Conservation (phyloP, 176 grass and related monocot genomes). For the Cocos nucifera region DNA sequence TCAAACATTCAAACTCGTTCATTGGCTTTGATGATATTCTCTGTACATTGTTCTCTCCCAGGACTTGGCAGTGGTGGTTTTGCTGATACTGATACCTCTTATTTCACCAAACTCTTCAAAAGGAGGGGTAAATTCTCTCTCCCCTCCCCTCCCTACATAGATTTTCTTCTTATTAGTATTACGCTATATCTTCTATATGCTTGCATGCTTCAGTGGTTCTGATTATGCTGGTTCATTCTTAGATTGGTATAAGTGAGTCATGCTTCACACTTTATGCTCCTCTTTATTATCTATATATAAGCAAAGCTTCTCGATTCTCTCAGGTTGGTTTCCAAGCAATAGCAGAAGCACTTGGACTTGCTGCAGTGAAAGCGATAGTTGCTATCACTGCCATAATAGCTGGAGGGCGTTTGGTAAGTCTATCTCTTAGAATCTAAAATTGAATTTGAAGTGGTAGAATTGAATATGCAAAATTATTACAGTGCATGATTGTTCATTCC, state of each 20-base stretch:
- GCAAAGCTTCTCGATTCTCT: not conserved
- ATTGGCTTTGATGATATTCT: conserved; percentile 20
- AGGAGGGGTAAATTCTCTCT: conserved; percentile 78
- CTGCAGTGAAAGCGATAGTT: conserved; percentile 92
- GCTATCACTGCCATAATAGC: conserved; percentile 96
- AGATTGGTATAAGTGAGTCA: too few species aligned
- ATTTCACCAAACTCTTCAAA: conserved; percentile 97
- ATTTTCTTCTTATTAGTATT: not conserved
- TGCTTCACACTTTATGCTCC: too few species aligned
- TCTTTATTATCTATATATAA: too few species aligned
- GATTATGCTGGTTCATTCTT: too few species aligned
- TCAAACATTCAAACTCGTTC: too few species aligned
- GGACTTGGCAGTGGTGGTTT: conserved; percentile 96
- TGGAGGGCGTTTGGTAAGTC: conserved; percentile 86
- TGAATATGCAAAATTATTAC: too few species aligned
- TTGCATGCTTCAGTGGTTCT: too few species aligned
- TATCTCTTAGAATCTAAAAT: too few species aligned
- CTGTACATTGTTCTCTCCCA: conserved; percentile 27
- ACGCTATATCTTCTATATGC: too few species aligned
- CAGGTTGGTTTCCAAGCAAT: conserved; percentile 99
- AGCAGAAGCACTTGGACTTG: conserved; percentile 89
- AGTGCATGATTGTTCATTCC: too few species aligned
- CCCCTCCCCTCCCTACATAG: conserved; percentile 15
- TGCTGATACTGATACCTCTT: conserved; percentile 94
- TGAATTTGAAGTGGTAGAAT: too few species aligned